phyloP scores from a whole-genome alignment of 176 grass and related monocot species.

The Oropetium thomaeum region DNA sequence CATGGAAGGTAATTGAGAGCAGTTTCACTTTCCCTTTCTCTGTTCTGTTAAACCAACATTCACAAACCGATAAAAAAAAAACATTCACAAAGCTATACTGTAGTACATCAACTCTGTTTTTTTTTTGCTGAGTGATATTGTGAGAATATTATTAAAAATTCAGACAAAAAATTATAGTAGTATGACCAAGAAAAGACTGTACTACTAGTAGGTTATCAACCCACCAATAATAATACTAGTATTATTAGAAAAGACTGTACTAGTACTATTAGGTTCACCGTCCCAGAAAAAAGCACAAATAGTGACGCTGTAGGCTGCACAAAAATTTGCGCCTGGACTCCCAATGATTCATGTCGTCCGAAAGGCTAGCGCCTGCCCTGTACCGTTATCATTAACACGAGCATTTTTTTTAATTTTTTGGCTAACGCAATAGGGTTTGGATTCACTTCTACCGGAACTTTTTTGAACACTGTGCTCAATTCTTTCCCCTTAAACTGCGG shows the following conservation, averaged over 20 bases:
- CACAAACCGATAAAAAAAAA: too few species aligned
- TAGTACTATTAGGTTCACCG: background rate
- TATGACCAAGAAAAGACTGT: background rate
- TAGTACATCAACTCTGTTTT: too few species aligned
- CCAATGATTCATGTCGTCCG: constrained; percentile 16
- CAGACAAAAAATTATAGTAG: too few species aligned
- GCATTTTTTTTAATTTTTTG: background rate
- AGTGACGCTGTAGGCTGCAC: background rate
- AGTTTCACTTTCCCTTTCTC: too few species aligned
- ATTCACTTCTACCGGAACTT: background rate
- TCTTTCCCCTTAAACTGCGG: background rate
- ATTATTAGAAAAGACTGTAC: background rate
- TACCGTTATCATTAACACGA: background rate
- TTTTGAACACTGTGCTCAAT: background rate
- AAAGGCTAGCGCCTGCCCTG: constrained; percentile 6
- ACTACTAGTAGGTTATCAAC: background rate
- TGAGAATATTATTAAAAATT: too few species aligned
- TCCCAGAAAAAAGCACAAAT: background rate
- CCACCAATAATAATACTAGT: background rate
- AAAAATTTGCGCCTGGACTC: background rate
- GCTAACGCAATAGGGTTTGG: background rate
- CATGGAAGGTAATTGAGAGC: too few species aligned
- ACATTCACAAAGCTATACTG: too few species aligned
- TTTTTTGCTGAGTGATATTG: too few species aligned
- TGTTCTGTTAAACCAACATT: too few species aligned